Evolutionary conservation across 768 basidiomycete species (phyloP), one percentile per base, ranked within the genome.

Genomic region (Grammothele lineata): DNA sequence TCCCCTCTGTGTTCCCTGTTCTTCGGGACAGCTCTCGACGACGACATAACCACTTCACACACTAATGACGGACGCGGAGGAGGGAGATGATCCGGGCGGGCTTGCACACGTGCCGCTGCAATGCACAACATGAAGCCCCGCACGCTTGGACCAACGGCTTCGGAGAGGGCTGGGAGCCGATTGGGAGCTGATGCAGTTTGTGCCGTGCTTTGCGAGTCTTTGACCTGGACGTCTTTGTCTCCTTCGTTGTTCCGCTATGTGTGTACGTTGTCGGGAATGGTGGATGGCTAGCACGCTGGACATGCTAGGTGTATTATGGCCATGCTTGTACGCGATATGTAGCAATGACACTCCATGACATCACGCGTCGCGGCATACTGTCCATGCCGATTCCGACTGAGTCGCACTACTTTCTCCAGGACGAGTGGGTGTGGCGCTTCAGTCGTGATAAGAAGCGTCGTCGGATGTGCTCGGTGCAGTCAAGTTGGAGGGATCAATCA

Each of bases 91-190:
- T 21, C 18, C 19, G 39, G 47, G 39, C 32, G 15, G 43, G 48
- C 35, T 45, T 23, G 43, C 35, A 27, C 27, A 43, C 43, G 44
- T 21, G 46, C 38, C 35, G 68, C 54, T 77, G 78, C 73, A 82
- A 85, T 85, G 89, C 91, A 92, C 66, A 81, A 87, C 81, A 92
- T 75, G 83, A 86, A 91, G 91, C 86, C 87, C 85, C 91, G 92
- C 91, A 93, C 91, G 91, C 91, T 93, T 93, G 75, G 76, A 92
- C 91, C 91, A 92, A 93, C 86, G 81, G 79, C 78, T 79, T 73
- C 70, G 49, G 55, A 50, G 57, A 61, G 62, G 68, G 74, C 65
- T 70, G 73, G 77, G 73, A 78, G 80, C 73, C 83, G 88, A 90
- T 87, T 89, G 87, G 88, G 88, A 90, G 87, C 87, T 89, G 85